Conservation (phyloP, 345 rosid genomes). For the Reutealis trisperma region DNA sequence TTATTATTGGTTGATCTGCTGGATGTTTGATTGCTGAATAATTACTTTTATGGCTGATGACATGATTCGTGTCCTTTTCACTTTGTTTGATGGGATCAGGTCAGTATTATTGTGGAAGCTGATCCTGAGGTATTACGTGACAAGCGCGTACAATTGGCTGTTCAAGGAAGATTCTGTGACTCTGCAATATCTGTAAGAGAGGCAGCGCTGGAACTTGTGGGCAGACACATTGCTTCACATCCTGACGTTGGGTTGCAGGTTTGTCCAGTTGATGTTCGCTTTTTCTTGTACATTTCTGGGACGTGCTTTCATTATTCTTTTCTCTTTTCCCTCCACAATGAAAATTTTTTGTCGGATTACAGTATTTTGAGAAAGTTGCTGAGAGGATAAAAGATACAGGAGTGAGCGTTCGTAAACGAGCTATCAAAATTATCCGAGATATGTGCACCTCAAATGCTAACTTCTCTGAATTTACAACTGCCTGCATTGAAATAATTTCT, state of each 20-base stretch:
- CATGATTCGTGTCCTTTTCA: not conserved
- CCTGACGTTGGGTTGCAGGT: slow-evolving; percentile 98
- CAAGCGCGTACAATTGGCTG: slow-evolving; percentile 91
- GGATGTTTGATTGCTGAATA: slow-evolving; percentile 5
- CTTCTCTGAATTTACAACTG: slow-evolving; percentile 84
- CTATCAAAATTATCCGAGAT: slow-evolving; percentile 92
- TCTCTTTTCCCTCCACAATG: not conserved
- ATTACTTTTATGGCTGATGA: slow-evolving; percentile 14
- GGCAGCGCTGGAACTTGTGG: slow-evolving; percentile 98
- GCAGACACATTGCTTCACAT: slow-evolving; percentile 96
- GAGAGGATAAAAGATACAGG: slow-evolving; percentile 99
- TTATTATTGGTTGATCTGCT: slow-evolving; percentile 2
- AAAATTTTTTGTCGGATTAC: slow-evolving; percentile 25
- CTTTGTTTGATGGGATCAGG: slow-evolving; percentile 57
- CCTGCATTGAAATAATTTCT: slow-evolving; percentile 88
- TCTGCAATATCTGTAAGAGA: slow-evolving; percentile 98
- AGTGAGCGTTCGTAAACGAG: slow-evolving; percentile 95
- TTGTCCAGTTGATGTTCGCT: slow-evolving; percentile 21
- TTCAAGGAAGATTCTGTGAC: slow-evolving; percentile 99
- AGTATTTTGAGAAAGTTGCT: slow-evolving; percentile 99
- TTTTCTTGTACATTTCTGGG: slow-evolving; percentile 14
- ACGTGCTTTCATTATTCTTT: slow-evolving; percentile 14
- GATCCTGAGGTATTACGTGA: slow-evolving; percentile 97
- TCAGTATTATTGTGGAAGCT: slow-evolving; percentile 92
- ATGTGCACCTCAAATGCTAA: slow-evolving; percentile 89